Conservation (phyloP, 2,329 filamentous ascomycete genomes). For the Fusarium paranaense region DNA sequence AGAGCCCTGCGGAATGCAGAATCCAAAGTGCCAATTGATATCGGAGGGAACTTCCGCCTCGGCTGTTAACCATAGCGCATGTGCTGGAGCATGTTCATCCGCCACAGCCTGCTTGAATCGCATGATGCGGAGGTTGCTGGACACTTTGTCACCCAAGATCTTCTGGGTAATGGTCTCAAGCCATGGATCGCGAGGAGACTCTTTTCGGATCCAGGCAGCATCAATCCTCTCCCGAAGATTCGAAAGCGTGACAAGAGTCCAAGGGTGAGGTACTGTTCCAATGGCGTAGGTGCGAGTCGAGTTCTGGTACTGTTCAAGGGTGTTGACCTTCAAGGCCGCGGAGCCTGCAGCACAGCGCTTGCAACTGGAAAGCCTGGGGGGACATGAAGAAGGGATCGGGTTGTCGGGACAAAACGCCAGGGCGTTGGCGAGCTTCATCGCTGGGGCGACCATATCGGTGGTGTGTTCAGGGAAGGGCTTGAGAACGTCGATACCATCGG, state of each 20-base stretch:
- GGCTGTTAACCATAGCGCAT: constrained; percentile 86
- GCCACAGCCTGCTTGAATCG: constrained; percentile 86
- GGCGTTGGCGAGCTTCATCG: constrained; percentile 77
- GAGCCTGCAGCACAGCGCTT: constrained; percentile 74
- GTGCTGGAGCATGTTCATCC: constrained; percentile 70
- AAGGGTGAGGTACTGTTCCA: constrained; percentile 90
- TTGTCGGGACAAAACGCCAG: constrained; percentile 80
- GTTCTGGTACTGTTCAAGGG: constrained; percentile 77
- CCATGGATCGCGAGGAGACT: constrained; percentile 83
- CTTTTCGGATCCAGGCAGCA: constrained; percentile 72
- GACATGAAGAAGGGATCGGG: constrained; percentile 81
- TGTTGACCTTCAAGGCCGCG: constrained; percentile 74
- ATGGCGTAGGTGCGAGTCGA: constrained; percentile 81
- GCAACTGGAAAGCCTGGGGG: constrained; percentile 83
- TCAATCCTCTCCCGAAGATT: constrained; percentile 71
- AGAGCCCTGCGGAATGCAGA: constrained; percentile 71
- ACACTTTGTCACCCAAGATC: constrained; percentile 71
- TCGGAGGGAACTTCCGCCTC: constrained; percentile 73
- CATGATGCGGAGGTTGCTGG: constrained; percentile 73
- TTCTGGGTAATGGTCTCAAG: constrained; percentile 77
- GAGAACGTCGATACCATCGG: constrained; percentile 81
- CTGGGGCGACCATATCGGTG: constrained; percentile 76
- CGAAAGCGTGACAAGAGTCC: constrained; percentile 79
- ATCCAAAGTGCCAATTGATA: constrained; percentile 91
- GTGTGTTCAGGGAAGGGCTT: constrained; percentile 84